A percentile compares a stretch with the other conserved stretches of the same genome.
Conservation (phyloP, 805 yeast genomes). For the Wickerhamomyces mucosus region DNA sequence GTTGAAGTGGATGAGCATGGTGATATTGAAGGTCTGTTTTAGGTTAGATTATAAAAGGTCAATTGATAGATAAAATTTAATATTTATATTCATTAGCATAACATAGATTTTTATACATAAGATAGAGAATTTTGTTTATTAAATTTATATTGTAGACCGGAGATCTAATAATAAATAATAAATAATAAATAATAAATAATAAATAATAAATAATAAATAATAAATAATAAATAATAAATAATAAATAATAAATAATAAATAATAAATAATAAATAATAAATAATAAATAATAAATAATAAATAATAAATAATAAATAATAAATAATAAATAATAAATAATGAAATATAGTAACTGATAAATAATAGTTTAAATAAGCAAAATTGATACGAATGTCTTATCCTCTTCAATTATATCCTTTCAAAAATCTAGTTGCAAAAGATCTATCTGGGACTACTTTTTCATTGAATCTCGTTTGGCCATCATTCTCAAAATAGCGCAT, state of each 20-base stretch:
- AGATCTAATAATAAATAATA: too few species aligned
- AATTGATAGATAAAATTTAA: too few species aligned
- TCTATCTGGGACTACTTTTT: slow-evolving; percentile 32
- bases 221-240: too few species aligned
- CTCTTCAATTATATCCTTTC: slow-evolving; percentile 35
- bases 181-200: too few species aligned
- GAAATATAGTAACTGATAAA: too few species aligned
- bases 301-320: neutral
- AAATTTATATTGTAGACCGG: too few species aligned
- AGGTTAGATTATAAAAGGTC: slow-evolving; percentile 7
- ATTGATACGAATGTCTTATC: too few species aligned
- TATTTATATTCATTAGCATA: too few species aligned
- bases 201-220: too few species aligned
- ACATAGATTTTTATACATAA: slow-evolving; percentile 5
- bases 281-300: slow-evolving; percentile 4
- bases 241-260: too few species aligned
- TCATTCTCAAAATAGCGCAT: slow-evolving; percentile 72
- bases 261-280: slow-evolving; percentile 2
- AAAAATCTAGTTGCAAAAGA: slow-evolving; percentile 66
- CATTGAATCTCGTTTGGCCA: slow-evolving; percentile 35
- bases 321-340: slow-evolving; percentile 2
- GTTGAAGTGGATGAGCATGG: slow-evolving; percentile 76
- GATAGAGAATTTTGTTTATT: slow-evolving; percentile 3
- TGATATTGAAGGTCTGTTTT: slow-evolving; percentile 75
- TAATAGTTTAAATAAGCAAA: too few species aligned